Evolutionary conservation across 2,329 filamentous ascomycete species (phyloP), one percentile per base, ranked within the genome.

Genomic region (Orbilia blumenaviensis): DNA sequence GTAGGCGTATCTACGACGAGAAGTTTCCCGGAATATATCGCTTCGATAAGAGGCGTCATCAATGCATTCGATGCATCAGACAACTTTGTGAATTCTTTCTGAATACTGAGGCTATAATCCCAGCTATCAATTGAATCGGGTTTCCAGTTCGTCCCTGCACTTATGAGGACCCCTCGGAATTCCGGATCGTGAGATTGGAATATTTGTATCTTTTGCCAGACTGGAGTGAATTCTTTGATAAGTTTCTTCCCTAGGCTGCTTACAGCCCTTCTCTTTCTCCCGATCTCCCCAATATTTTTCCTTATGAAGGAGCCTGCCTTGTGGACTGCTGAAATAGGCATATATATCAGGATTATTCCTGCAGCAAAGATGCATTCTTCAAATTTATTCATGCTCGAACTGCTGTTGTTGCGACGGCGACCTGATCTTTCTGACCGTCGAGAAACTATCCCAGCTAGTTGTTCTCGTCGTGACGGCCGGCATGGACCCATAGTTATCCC

Each of bases 221-320:
- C 48, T 18, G 62, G 62, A 9, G 62, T 44, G 36, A 66, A 66
- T 21, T 66, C 32, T 21, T 66, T 56, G 46, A 50, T 54, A 32
- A 66, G 48, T 48, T 66, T 66, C 4, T 8, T 18, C 27, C 44
- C 62, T 0, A 50, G 16, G 2, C 10, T 66, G 5, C 9, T 9
- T 21, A 44, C 62, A 8, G 56, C 56, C 14, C 56, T 61, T 16
- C 32, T 42, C 21, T 21, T 61, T 7, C 56, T 27, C 2, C 36
- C 56, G 10, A 61, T 23, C 10, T 7, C 29, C 0, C 56, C 52
- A 38, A 6, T 10, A 2, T 38, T 36, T 1, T 23, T 23, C 12
- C 8, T 38, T 9, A 56, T 18, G 9, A 25, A 56, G 4, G 29
- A 36, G 1, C 4, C 27, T 36, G 16, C 52, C 10, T 16, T 38